phyloP scores from a whole-genome alignment of 345 rosid species.

The Microthlaspi erraticum region DNA sequence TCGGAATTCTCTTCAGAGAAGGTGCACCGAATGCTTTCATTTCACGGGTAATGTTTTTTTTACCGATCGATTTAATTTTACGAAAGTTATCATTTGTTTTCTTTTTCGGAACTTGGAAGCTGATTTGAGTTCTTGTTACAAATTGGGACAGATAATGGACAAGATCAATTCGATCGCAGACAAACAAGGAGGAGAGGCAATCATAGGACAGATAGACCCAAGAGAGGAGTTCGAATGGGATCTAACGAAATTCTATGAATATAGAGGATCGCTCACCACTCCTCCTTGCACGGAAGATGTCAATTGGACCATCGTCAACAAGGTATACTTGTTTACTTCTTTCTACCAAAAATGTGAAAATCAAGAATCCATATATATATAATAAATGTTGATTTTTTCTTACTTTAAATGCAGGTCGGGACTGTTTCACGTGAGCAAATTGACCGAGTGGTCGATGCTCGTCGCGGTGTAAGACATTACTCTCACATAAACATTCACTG shows the following conservation, averaged over 20 bases:
- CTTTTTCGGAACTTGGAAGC: neutral
- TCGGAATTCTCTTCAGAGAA: slow-evolving; percentile 57
- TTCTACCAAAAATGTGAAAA: neutral
- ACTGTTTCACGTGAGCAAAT: slow-evolving; percentile 75
- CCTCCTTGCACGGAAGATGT: slow-evolving; percentile 91
- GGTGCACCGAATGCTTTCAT: slow-evolving; percentile 73
- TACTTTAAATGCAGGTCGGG: slow-evolving; percentile 49
- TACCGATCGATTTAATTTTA: too few species aligned
- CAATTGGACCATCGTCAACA: slow-evolving; percentile 61
- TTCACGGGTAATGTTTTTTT: slow-evolving; percentile 44
- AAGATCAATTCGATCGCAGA: slow-evolving; percentile 28
- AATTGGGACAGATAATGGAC: slow-evolving; percentile 26
- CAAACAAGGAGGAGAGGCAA: slow-evolving; percentile 24
- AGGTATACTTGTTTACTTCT: slow-evolving; percentile 48
- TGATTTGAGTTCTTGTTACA: neutral
- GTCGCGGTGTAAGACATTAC: slow-evolving; percentile 39
- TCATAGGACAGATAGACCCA: slow-evolving; percentile 62
- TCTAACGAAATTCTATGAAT: slow-evolving; percentile 63
- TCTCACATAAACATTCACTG: slow-evolving; percentile 14
- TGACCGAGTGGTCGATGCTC: slow-evolving; percentile 40
- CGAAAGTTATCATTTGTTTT: too few species aligned
- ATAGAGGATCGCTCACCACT: slow-evolving; percentile 76
- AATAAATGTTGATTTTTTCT: neutral
- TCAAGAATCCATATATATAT: neutral
- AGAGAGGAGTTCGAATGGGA: slow-evolving; percentile 48